phyloP scores from a whole-genome alignment of 495 filamentous ascomycete species.

The Trichoderma virens region DNA sequence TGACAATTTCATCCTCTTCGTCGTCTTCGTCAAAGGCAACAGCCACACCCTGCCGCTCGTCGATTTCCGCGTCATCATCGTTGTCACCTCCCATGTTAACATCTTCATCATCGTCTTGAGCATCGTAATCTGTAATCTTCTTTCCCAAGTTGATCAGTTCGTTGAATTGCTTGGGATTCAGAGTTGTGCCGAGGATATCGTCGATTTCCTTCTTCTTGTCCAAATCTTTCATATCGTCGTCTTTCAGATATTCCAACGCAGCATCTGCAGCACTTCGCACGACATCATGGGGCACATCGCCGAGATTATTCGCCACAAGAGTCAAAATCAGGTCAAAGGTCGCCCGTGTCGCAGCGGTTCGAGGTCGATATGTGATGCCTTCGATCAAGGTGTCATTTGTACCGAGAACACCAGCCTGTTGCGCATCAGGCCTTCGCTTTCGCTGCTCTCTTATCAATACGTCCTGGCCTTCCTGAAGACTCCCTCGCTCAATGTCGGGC shows the following conservation, averaged over 20 bases:
- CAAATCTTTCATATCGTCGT: slow-evolving; percentile 92
- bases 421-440: slow-evolving; percentile 73
- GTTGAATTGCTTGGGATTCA: slow-evolving; percentile 89
- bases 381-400: slow-evolving; percentile 82
- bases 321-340: slow-evolving; percentile 96
- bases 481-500: slow-evolving; percentile 64
- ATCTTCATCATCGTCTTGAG: slow-evolving; percentile 91
- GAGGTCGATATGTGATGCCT: slow-evolving; percentile 73
- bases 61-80: slow-evolving; percentile 64
- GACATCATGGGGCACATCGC: slow-evolving; percentile 87
- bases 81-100: slow-evolving; percentile 58
- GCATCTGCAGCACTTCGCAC: slow-evolving; percentile 95
- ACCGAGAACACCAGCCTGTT: slow-evolving; percentile 70
- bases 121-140: slow-evolving; percentile 98
- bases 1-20: slow-evolving; percentile 63
- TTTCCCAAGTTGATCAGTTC: slow-evolving; percentile 94
- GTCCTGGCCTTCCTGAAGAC: slow-evolving; percentile 77
- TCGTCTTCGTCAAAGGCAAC: slow-evolving; percentile 94
- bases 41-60: slow-evolving; percentile 91
- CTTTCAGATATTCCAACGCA: slow-evolving; percentile 82
- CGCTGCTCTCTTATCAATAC: slow-evolving; percentile 79
- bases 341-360: slow-evolving; percentile 84
- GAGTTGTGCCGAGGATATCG: slow-evolving; percentile 73
- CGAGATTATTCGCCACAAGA: slow-evolving; percentile 78
- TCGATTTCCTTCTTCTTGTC: slow-evolving; percentile 98